A percentile compares a stretch with the other conserved stretches of the same genome.
Conservation (phyloP, 768 basidiomycete species). For the Amanita phalloides region DNA sequence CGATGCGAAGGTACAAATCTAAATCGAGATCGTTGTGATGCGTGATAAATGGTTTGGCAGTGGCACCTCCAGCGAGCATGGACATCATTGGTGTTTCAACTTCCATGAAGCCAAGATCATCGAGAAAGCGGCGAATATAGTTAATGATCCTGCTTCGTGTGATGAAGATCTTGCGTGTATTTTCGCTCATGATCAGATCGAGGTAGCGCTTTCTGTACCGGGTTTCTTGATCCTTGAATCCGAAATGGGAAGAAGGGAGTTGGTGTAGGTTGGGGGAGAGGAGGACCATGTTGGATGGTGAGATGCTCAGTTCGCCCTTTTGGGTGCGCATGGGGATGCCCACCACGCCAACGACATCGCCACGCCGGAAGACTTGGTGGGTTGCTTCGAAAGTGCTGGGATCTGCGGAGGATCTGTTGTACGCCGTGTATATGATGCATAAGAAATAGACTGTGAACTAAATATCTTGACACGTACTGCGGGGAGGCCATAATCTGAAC, state of each 20-base stretch:
- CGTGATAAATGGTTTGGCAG: conserved; percentile 97
- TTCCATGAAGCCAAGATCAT: conserved; percentile 90
- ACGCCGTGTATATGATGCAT: not conserved
- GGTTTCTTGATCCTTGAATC: conserved; percentile 94
- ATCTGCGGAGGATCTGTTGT: conserved; percentile 48
- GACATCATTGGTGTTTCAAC: conserved; percentile 99
- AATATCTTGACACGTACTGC: conserved; percentile 37
- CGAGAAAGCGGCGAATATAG: conserved; percentile 87
- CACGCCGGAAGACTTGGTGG: conserved; percentile 86
- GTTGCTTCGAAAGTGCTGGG: conserved; percentile 53
- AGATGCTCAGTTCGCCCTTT: conserved; percentile 90
- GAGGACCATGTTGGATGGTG: conserved; percentile 70
- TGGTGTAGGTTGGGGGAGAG: conserved; percentile 96
- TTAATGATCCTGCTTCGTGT: conserved; percentile 85
- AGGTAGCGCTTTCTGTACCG: conserved; percentile 98
- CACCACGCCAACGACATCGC: conserved; percentile 91
- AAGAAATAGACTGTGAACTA: not conserved
- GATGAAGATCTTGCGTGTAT: conserved; percentile 84
- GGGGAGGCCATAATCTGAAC: conserved; percentile 92
- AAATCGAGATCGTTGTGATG: conserved; percentile 98
- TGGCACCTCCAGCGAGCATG: conserved; percentile 93
- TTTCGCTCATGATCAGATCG: conserved; percentile 90
- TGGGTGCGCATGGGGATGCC: conserved; percentile 88
- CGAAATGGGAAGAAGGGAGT: conserved; percentile 85
- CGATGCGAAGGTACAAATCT: conserved; percentile 93